These are phyloP conservation scores for Cinnamomum chago DNA, from an alignment of 164 flowering plant genomes.

Conservation along the genomic window DNA sequence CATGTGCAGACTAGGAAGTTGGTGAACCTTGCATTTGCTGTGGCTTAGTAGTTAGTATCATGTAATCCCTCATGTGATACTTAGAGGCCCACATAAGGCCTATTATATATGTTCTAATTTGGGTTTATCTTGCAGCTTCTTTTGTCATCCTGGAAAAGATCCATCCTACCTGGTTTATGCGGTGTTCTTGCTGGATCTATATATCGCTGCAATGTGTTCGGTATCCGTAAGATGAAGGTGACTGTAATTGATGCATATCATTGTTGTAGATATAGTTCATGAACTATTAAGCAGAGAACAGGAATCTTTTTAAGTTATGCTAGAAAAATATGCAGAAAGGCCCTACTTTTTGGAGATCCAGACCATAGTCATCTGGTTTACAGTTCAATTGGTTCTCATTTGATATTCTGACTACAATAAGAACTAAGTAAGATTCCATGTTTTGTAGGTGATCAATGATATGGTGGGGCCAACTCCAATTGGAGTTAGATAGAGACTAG, in stretches of 20 bases:
- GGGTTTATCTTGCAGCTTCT: slow-evolving; percentile 58
- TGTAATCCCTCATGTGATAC: neutral
- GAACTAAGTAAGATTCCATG: too few relatives aligned
- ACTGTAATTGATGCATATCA: neutral
- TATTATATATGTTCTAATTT: neutral
- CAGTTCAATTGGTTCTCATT: too few relatives aligned
- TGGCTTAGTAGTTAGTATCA: neutral
- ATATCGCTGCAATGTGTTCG: slow-evolving; percentile 65
- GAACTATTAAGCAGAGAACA: too few relatives aligned
- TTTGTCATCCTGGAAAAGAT: slow-evolving; percentile 87
- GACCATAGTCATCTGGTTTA: too few relatives aligned
- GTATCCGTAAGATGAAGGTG: slow-evolving; percentile 82
- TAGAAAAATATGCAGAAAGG: too few relatives aligned
- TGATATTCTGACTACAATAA: too few relatives aligned
- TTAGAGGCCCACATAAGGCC: neutral
- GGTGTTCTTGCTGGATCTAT: slow-evolving; percentile 84
- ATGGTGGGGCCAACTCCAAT: too few relatives aligned
- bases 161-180: slow-evolving; percentile 78
- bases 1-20: neutral
- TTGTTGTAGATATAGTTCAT: neutral
- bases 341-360: too few relatives aligned
- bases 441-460: too few relatives aligned
- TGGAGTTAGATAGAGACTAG: too few relatives aligned
- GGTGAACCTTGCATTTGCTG: neutral
- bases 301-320: too few relatives aligned